These are phyloP conservation scores for Suillus bovinus DNA, from an alignment of 768 basidiomycete genomes.

Conservation along the genomic window DNA sequence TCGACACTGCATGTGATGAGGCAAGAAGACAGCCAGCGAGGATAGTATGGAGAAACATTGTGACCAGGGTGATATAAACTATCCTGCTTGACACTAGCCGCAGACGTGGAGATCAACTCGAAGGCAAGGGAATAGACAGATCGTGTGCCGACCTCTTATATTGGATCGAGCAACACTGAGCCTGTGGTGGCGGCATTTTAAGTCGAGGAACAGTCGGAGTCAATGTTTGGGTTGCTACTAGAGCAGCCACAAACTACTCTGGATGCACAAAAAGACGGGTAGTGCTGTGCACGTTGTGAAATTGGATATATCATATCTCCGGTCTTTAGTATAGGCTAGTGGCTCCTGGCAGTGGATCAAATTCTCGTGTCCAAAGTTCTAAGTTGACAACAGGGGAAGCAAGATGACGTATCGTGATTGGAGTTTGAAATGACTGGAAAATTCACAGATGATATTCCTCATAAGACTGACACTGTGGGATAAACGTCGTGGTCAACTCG, in stretches of 20 bases:
- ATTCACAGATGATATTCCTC: background rate
- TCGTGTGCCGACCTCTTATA: background rate
- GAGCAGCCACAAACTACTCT: background rate
- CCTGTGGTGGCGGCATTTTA: background rate
- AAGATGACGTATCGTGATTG: background rate
- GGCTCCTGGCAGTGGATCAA: background rate
- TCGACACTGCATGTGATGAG: slow-evolving; percentile 19
- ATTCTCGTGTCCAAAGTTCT: background rate
- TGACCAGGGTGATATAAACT: background rate
- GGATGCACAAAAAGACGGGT: background rate
- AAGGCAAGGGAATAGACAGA: background rate
- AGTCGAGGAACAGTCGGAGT: background rate
- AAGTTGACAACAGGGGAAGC: background rate
- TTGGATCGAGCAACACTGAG: background rate
- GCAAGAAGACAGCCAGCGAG: background rate
- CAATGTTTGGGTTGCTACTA: background rate
- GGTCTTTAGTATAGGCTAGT: background rate
- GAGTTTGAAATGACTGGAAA: background rate
- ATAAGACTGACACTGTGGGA: background rate
- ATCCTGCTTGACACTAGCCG: background rate
- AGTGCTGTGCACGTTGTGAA: background rate
- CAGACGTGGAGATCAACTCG: background rate
- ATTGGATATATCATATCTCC: background rate
- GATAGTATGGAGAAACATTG: background rate
- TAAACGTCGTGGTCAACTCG: background rate